A percentile compares a stretch with the other conserved stretches of the same genome.
phyloP scores from a whole-genome alignment of 2,329 filamentous ascomycete species.

The Colletotrichum musicola region DNA sequence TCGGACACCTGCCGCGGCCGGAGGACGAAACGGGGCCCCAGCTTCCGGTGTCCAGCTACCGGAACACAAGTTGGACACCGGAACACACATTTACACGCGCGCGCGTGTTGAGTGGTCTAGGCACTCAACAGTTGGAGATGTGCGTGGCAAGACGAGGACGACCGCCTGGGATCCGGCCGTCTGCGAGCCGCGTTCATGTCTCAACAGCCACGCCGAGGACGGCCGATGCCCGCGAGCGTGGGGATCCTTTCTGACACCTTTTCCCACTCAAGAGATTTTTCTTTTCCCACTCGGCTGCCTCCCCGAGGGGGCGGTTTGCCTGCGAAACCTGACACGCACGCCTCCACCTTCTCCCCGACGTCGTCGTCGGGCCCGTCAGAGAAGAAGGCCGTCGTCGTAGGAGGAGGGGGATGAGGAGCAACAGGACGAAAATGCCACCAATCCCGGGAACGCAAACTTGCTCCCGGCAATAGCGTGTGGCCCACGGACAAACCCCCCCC shows the following conservation, averaged over 20 bases:
- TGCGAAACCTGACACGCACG: neutral
- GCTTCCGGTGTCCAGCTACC: neutral
- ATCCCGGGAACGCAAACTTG: neutral
- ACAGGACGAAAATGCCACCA: neutral
- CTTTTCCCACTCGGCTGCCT: neutral
- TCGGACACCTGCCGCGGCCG: conserved; percentile 27
- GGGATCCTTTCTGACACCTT: neutral
- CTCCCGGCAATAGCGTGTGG: neutral
- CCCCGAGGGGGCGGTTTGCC: too few relatives aligned
- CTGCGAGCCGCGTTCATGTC: conserved; percentile 9
- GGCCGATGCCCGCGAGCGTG: conserved; percentile 19
- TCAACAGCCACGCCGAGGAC: conserved; percentile 17
- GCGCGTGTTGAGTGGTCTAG: neutral
- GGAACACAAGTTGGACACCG: neutral
- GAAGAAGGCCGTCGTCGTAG: neutral
- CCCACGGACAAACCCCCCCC: neutral
- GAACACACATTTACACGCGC: neutral
- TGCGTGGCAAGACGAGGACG: neutral
- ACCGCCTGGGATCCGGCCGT: conserved; percentile 1
- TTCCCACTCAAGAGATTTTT: too few relatives aligned
- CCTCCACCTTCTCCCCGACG: neutral
- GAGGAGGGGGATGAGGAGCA: neutral
- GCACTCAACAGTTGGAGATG: too few relatives aligned
- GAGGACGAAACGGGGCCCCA: conserved; percentile 21
- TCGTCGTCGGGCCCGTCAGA: too few relatives aligned